Conservation (phyloP, 345 rosid species). For the Stellera chamaejasme region DNA sequence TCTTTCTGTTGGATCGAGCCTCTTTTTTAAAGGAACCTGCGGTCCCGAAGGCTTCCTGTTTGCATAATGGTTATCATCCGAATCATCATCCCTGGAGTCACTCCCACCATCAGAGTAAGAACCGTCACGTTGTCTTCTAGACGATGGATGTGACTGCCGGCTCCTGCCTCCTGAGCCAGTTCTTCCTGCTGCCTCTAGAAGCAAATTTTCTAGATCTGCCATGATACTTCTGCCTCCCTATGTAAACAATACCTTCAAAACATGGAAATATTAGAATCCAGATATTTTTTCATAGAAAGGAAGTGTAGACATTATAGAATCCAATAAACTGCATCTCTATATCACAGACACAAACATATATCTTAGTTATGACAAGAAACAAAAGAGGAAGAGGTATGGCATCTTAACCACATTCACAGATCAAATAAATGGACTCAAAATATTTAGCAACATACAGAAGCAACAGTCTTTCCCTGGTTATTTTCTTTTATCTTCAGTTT, state of each 20-base stretch:
- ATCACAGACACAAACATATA: no score
- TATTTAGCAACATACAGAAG: no score
- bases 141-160: conserved; percentile 43
- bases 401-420: no score
- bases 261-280: conserved; percentile 3
- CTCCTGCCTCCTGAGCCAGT: conserved; percentile 49
- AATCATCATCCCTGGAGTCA: conserved; percentile 82
- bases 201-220: conserved; percentile 91
- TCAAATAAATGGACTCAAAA: no score
- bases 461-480: no score
- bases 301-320: no score
- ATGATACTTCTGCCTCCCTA: conserved; percentile 16
- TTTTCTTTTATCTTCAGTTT: no score
- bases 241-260: background rate
- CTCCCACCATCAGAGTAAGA: conserved; percentile 89
- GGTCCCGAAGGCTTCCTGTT: conserved; percentile 85
- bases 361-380: no score
- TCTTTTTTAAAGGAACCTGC: conserved; percentile 91
- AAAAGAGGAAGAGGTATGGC: no score
- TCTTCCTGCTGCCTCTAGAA: conserved; percentile 97
- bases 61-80: conserved; percentile 60
- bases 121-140: conserved; percentile 67
- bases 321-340: no score
- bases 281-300: background rate
- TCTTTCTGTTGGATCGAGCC: conserved; percentile 70